These are phyloP conservation scores for Aspergillus felis DNA, from an alignment of 2,329 filamentous ascomycete genomes.

Conservation along the genomic window DNA sequence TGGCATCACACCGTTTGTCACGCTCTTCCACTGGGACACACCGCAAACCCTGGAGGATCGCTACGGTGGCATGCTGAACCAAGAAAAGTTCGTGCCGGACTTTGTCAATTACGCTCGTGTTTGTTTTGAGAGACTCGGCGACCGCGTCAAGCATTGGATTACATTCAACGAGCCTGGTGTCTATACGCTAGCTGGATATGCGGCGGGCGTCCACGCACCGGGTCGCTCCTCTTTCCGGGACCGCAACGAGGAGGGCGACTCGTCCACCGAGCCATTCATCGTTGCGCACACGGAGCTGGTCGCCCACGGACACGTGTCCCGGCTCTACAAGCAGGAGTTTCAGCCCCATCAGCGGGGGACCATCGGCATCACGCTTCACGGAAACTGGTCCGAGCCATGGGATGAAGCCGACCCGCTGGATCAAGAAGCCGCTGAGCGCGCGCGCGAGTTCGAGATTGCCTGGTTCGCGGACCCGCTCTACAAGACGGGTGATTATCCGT, in stretches of 20 bases:
- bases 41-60: slow-evolving; percentile 70
- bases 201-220: slow-evolving; percentile 68
- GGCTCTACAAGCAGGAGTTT: slow-evolving; percentile 73
- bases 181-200: slow-evolving; percentile 72
- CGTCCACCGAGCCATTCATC: slow-evolving; percentile 69
- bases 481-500: slow-evolving; percentile 68
- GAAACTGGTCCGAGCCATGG: slow-evolving; percentile 72
- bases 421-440: slow-evolving; percentile 67
- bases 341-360: slow-evolving; percentile 64
- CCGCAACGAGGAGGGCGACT: slow-evolving; percentile 68
- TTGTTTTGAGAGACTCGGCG: slow-evolving; percentile 65
- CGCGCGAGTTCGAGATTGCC: slow-evolving; percentile 74
- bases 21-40: slow-evolving; percentile 78
- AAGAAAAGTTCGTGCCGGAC: slow-evolving; percentile 70
- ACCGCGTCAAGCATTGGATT: slow-evolving; percentile 77
- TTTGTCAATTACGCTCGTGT: slow-evolving; percentile 73
- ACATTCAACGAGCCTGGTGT: slow-evolving; percentile 85
- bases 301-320: slow-evolving; percentile 70
- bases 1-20: slow-evolving; percentile 72
- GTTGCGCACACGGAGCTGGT: slow-evolving; percentile 73
- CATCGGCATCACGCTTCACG: slow-evolving; percentile 79
- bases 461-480: slow-evolving; percentile 84
- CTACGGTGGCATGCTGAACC: slow-evolving; percentile 73
- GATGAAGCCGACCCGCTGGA: slow-evolving; percentile 67
- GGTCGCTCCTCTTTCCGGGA: slow-evolving; percentile 68